A percentile compares a stretch with the other conserved stretches of the same genome.
Evolutionary conservation across 2,329 filamentous ascomycete genomes (phyloP).

Genomic region (Colletotrichum chrysophilum): DNA sequence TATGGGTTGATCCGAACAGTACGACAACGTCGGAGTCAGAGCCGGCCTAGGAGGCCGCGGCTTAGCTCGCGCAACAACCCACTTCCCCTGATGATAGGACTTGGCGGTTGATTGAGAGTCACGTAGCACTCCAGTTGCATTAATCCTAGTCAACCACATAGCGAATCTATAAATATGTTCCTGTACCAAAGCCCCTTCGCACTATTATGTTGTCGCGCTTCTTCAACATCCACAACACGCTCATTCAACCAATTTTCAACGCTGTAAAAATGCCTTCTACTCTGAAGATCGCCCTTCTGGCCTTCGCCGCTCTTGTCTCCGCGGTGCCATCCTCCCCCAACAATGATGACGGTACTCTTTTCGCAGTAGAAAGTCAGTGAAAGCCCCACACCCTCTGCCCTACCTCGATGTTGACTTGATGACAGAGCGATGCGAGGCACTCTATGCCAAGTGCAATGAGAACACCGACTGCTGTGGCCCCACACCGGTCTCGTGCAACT

Average conservation of each 20-base stretch:
- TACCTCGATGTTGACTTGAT: background rate
- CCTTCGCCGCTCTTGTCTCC: background rate
- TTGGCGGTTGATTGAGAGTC: background rate
- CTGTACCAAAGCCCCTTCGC: background rate
- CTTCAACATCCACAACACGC: background rate
- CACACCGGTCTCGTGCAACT: background rate
- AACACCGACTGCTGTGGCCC: background rate
- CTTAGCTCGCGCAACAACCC: background rate
- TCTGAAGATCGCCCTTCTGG: background rate
- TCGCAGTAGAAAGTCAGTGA: background rate
- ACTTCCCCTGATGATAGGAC: background rate
- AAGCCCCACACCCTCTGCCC: accelerated
- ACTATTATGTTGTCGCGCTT: accelerated
- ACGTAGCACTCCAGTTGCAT: background rate
- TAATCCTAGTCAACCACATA: background rate
- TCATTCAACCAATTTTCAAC: background rate
- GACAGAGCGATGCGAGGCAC: background rate
- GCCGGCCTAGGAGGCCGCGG: background rate
- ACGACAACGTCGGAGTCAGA: background rate
- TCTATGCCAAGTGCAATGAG: background rate
- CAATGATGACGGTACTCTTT: background rate
- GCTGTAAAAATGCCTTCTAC: background rate
- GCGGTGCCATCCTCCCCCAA: background rate
- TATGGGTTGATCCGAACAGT: background rate
- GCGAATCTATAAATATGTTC: background rate